Evolutionary conservation across 73 alveolate species (phyloP), one percentile per base, ranked within the genome.

Genomic region (Halteria grandinella): DNA sequence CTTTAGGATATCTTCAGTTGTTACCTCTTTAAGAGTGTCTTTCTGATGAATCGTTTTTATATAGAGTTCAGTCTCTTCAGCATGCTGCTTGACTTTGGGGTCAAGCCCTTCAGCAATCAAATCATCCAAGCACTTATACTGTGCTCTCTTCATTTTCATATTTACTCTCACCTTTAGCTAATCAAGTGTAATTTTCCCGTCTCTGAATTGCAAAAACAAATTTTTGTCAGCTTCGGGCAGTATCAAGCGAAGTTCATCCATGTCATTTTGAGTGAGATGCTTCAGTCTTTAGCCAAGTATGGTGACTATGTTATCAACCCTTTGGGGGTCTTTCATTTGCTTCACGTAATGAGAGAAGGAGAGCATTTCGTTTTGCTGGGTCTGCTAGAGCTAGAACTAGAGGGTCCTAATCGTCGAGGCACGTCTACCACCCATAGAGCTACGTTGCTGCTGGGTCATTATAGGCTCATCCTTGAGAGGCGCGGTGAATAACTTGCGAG

Each of bases 61-160:
- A 18, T 62, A 15, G 37, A 62, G 33, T 32, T 41, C 78, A 7
- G 63, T 58, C 62, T 62, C 39, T 55, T 73, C 86, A 23, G 55
- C n/a, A 27, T 58, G 39, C 18, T 32, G 18, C 4, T 55, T 17
- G 0, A 39, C 60, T 27, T 43, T 21, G 11, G 53, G 52, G 20
- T 23, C 54, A n/a, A 70, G 60, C 7, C 63, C 62, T 4, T 60
- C 81, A 48, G 59, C 41, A 62, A 62, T 7, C 45, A 77, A 32
- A 53, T 77, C 88, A 54, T 77, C 88, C 62, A 77, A 23, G 58
- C 81, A 60, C 18, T 77, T 40, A 39, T 77, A 77, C 10, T 55
- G 31, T 11, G 63, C 81, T 62, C 76, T 45, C 55, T 62, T 62
- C 55, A 55, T 62, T 39, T 77, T 77, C 55, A 40, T n/a, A 28